Evolutionary conservation across 768 basidiomycete genomes (phyloP), one percentile per base, ranked within the genome.

Genomic region (Kwoniella pini): DNA sequence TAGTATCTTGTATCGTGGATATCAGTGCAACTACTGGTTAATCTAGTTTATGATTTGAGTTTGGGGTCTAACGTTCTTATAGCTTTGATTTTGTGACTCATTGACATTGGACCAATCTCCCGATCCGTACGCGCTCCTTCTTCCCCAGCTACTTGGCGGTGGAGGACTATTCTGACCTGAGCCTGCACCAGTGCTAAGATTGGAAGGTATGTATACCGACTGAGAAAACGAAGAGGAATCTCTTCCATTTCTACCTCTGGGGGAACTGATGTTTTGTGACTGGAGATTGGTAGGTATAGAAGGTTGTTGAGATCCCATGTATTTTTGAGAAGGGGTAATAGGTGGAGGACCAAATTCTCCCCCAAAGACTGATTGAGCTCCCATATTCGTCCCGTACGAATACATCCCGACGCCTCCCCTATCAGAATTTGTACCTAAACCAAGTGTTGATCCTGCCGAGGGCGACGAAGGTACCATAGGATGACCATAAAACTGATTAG

Each of bases 291-390:
- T 13, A 13, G 28, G 19, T 28, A 28, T 7, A 22, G 52, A 19
- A 5, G 30, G 50, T 15, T 6, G 6, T 33, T 2, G 26, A 50
- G 4, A 31, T 10, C n/a, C 27, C 27, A 45, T 36, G 45, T 26
- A 48, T 27, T 36, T 22, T 17, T 49, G 57, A 31, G 52, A 42
- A 33, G 39, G 52, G 11, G 42, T 52, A 17, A 33, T 64, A 4
- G 63, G 31, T 38, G 72, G 60, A 10, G 72, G 72, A 26, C 72
- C 72, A 42, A 71, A 71, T 28, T 71, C 62, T 7, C 65, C 70
- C 22, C 72, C 72, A 46, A 60, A 71, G 9, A 69, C 72, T 6
- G 69, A 71, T 39, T 69, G 67, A 2, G 66, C 43, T 3, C 58
- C 58, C 1, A 58, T 68, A 69, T 4, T 40, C 13, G 53, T 71